Evolutionary conservation across 2,329 filamentous ascomycete genomes (phyloP).

Genomic region (Alternaria sp.): DNA sequence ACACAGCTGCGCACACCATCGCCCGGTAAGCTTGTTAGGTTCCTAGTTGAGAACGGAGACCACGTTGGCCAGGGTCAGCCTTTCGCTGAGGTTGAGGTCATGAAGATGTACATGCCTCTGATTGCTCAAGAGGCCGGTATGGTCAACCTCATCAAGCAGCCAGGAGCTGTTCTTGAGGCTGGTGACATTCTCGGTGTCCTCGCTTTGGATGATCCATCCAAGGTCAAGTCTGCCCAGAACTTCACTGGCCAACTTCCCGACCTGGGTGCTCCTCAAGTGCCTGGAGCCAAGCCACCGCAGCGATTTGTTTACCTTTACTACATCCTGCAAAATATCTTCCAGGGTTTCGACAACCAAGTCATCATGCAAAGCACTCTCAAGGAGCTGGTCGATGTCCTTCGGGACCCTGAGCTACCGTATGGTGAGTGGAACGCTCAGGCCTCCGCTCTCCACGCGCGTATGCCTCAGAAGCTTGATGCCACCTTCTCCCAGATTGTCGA

Average conservation of each 20-base stretch:
- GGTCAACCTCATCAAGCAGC: conserved; percentile 98
- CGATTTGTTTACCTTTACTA: conserved; percentile 78
- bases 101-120: conserved; percentile 99
- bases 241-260: conserved; percentile 91
- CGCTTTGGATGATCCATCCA: conserved; percentile 90
- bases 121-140: conserved; percentile 94
- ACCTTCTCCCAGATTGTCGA: conserved; percentile 87
- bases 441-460: conserved; percentile 94
- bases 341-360: conserved; percentile 96
- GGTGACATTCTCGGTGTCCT: conserved; percentile 99
- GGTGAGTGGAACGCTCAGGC: conserved; percentile 97
- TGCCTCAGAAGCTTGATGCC: conserved; percentile 90
- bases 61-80: conserved; percentile 92
- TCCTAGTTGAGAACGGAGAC: conserved; percentile 91
- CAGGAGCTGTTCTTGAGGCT: conserved; percentile 94
- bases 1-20: conserved; percentile 95
- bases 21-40: conserved; percentile 98
- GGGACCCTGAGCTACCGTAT: conserved; percentile 89
- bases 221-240: conserved; percentile 94
- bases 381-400: conserved; percentile 88
- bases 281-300: conserved; percentile 92
- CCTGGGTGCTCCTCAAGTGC: conserved; percentile 83
- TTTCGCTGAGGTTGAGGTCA: conserved; percentile 98
- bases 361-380: conserved; percentile 89
- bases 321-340: conserved; percentile 85